Evolutionary conservation across 2,329 filamentous ascomycete species (phyloP).

Genomic region (Fusarium mangiferae): DNA sequence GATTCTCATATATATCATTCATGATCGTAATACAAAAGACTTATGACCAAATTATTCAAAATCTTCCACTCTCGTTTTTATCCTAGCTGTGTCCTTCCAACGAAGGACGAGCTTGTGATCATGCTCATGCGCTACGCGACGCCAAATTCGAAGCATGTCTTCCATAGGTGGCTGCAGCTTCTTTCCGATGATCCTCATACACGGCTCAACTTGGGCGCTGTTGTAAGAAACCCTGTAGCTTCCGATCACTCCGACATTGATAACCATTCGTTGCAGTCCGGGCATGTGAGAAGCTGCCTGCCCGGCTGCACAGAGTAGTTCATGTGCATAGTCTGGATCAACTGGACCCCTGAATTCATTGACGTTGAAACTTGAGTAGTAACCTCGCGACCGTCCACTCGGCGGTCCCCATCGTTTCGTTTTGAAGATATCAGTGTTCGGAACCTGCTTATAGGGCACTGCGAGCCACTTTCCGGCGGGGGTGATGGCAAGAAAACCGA

Average conservation of each 20-base stretch:
- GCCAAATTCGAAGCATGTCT: not conserved
- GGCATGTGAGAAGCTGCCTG: conserved; percentile 5
- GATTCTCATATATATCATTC: not conserved
- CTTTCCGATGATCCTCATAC: conserved; percentile 6
- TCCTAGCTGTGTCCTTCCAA: conserved; percentile 2
- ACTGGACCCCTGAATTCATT: conserved; percentile 18
- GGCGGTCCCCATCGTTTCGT: conserved; percentile 4
- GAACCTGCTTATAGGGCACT: not conserved
- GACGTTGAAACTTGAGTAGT: not conserved
- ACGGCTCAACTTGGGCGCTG: not conserved
- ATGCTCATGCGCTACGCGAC: not conserved
- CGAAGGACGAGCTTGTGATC: not conserved
- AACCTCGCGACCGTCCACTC: not conserved
- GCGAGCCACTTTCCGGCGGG: conserved; percentile 15
- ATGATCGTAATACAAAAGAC: not conserved
- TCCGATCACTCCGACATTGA: not conserved
- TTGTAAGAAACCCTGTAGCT: conserved; percentile 1
- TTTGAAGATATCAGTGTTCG: conserved; percentile 1
- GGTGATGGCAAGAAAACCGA: conserved; percentile 1
- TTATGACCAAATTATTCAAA: not conserved
- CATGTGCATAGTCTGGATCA: conserved; percentile 1
- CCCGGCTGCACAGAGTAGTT: not conserved
- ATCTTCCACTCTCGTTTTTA: not conserved
- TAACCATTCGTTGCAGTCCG: not conserved
- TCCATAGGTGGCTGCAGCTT: not conserved